Evolutionary conservation across 2,329 filamentous ascomycete species (phyloP).

Genomic region (Acrodontium crateriforme): DNA sequence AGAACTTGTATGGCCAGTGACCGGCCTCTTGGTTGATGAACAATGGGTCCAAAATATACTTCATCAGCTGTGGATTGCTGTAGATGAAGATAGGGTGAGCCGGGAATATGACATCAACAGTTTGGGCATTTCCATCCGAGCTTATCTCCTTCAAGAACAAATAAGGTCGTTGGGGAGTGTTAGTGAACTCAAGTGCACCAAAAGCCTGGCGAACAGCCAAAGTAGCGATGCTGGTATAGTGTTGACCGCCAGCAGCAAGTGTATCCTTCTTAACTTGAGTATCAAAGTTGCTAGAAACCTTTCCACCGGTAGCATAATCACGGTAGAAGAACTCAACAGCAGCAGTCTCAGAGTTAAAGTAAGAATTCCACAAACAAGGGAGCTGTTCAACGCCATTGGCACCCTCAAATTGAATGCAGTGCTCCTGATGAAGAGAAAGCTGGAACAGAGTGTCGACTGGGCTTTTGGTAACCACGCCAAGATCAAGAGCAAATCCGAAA

Average conservation of each 20-base stretch:
- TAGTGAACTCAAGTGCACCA: constrained; percentile 53
- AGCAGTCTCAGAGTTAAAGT: constrained; percentile 48
- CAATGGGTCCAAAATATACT: constrained; percentile 21
- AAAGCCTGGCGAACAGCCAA: constrained; percentile 68
- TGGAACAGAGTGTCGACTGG: constrained; percentile 33
- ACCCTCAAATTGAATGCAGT: constrained; percentile 37
- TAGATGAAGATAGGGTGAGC: constrained; percentile 22
- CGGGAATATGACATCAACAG: constrained; percentile 53
- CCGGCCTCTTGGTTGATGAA: constrained; percentile 24
- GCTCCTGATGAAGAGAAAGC: constrained; percentile 35
- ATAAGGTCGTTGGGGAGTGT: constrained; percentile 53
- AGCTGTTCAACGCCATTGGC: constrained; percentile 21
- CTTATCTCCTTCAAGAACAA: constrained; percentile 70
- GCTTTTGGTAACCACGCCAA: constrained; percentile 30
- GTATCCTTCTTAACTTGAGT: background rate
- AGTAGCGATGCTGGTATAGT: constrained; percentile 32
- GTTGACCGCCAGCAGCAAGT: constrained; percentile 43
- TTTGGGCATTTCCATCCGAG: constrained; percentile 73
- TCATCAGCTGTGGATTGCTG: constrained; percentile 18
- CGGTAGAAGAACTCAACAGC: background rate
- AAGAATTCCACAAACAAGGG: constrained; percentile 54
- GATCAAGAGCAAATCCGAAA: constrained; percentile 36
- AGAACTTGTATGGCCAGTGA: constrained; percentile 19
- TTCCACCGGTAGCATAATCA: background rate
- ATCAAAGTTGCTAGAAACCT: background rate